These are phyloP conservation scores for Basipetospora chlamydospora DNA, from an alignment of 2,329 filamentous ascomycete species.

Conservation along the genomic window DNA sequence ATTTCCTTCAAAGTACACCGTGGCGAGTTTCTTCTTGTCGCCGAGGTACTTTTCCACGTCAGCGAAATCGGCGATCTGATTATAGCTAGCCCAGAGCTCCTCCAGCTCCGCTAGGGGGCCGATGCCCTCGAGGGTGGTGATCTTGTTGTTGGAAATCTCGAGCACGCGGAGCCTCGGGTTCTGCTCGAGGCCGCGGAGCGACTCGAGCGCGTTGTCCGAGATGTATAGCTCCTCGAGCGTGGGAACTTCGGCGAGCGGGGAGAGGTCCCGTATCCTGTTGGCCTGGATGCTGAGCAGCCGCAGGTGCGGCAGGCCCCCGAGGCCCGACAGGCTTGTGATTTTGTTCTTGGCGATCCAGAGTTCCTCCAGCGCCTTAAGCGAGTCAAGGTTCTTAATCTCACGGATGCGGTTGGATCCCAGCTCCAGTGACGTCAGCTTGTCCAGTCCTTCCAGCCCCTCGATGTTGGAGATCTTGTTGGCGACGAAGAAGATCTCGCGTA, in stretches of 20 bases:
- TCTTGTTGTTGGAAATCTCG: conserved; percentile 80
- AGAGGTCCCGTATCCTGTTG: conserved; percentile 72
- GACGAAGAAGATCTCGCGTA: conserved; percentile 80
- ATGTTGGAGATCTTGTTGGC: conserved; percentile 88
- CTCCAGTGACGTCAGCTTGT: conserved; percentile 68
- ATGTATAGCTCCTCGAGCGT: conserved; percentile 88
- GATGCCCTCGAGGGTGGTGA: conserved; percentile 61
- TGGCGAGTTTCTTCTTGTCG: conserved; percentile 67
- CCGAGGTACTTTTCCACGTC: conserved; percentile 67
- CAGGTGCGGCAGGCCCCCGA: conserved; percentile 62
- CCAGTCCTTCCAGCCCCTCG: conserved; percentile 65
- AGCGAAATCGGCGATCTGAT: conserved; percentile 61
- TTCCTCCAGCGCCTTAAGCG: conserved; percentile 64
- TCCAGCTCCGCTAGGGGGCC: conserved; percentile 56
- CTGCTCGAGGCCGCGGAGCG: conserved; percentile 56
- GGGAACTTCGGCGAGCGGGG: conserved; percentile 57
- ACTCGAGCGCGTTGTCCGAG: conserved; percentile 79
- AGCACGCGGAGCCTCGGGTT: conserved; percentile 59
- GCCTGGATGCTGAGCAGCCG: conserved; percentile 88
- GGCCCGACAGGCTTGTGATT: conserved; percentile 67
- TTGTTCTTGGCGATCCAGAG: conserved; percentile 96
- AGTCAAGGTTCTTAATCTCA: conserved; percentile 73
- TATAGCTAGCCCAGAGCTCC: conserved; percentile 91
- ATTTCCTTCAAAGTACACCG: conserved; percentile 94
- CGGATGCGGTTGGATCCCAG: conserved; percentile 84